A percentile compares a stretch with the other conserved stretches of the same genome.
Conservation (phyloP, 192 early-diverging fungal genomes). For the Entomortierella lignicola region DNA sequence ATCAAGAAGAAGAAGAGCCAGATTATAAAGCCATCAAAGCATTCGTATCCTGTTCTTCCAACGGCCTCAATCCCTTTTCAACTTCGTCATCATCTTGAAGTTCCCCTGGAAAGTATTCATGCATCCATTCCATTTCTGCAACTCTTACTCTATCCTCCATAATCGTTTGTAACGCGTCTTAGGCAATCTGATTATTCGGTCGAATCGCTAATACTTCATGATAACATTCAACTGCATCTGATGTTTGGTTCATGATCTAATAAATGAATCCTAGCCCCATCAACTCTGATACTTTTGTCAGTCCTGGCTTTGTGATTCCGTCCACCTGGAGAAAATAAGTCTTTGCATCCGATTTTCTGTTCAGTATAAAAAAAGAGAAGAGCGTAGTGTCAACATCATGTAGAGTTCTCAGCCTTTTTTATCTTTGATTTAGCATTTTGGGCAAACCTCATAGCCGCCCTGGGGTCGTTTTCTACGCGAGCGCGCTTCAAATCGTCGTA, state of each 20-base stretch:
- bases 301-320: conserved; percentile 12
- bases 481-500: too few species aligned
- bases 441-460: too few species aligned
- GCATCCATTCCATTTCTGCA: conserved; percentile 38
- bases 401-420: too few species aligned
- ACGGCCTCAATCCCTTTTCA: background rate
- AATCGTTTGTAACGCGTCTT: conserved; percentile 51
- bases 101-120: conserved; percentile 11
- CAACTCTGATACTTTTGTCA: conserved; percentile 56
- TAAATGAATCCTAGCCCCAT: conserved; percentile 66
- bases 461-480: too few species aligned
- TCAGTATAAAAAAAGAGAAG: background rate
- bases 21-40: too few species aligned
- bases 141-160: conserved; percentile 51
- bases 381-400: too few species aligned
- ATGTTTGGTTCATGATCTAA: conserved; percentile 61
- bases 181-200: conserved; percentile 47
- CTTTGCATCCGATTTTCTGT: conserved; percentile 35
- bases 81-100: conserved; percentile 23
- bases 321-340: conserved; percentile 30
- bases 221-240: conserved; percentile 67
- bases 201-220: conserved; percentile 58
- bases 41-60: background rate
- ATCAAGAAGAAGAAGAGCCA: too few species aligned
- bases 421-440: too few species aligned